These are phyloP conservation scores for Phytophthora constricta DNA, from an alignment of 352 stramenopile genomes.

Conservation along the genomic window DNA sequence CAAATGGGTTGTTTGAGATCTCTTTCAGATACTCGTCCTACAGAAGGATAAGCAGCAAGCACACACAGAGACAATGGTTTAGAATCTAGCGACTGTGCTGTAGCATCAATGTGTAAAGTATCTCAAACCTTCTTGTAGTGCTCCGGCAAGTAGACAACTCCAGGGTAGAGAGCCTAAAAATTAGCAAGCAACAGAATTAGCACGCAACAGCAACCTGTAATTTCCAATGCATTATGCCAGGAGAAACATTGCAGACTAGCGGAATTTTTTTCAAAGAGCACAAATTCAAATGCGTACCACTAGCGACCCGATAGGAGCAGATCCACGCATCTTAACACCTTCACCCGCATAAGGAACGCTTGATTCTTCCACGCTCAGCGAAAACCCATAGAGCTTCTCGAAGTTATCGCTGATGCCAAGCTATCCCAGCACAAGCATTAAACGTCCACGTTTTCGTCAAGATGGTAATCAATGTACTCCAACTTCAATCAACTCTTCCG, in stretches of 20 bases:
- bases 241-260: too few relatives aligned
- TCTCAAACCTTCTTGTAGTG: constrained; percentile 81
- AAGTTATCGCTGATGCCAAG: constrained; percentile 49
- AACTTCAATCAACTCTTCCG: not conserved
- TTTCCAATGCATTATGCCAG: too few relatives aligned
- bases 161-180: constrained; percentile 81
- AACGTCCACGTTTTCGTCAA: too few relatives aligned
- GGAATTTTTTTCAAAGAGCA: too few relatives aligned
- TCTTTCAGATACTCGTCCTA: constrained; percentile 59
- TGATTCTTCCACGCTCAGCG: constrained; percentile 72
- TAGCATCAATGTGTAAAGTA: too few relatives aligned
- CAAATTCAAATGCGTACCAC: constrained; percentile 49
- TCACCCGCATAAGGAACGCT: constrained; percentile 67
- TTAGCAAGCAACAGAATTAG: too few relatives aligned
- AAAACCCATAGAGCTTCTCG: constrained; percentile 69
- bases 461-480: not conserved
- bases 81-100: too few relatives aligned
- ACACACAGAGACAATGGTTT: too few relatives aligned
- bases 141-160: constrained; percentile 84
- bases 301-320: constrained; percentile 68
- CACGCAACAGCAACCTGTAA: too few relatives aligned
- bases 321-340: constrained; percentile 74
- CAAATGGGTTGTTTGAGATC: constrained; percentile 80
- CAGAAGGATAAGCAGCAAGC: not conserved
- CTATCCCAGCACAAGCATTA: constrained; percentile 19